phyloP scores from a whole-genome alignment of 164 flowering plant species.

The Sedum album region DNA sequence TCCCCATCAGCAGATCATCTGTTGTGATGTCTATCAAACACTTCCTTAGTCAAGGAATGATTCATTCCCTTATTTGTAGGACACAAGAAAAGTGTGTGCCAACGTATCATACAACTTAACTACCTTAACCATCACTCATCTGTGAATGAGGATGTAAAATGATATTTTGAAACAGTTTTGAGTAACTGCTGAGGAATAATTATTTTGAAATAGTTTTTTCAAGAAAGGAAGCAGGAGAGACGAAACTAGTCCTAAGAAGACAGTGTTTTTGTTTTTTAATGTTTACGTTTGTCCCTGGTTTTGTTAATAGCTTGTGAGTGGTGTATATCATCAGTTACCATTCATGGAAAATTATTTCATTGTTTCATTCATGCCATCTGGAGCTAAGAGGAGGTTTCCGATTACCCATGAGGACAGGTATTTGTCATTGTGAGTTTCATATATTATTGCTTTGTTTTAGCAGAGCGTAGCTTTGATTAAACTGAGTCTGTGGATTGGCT shows the following conservation, averaged over 20 bases:
- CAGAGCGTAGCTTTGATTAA: no score
- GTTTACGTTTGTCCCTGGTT: neutral
- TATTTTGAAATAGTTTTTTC: no score
- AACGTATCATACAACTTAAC: neutral
- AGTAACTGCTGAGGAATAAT: no score
- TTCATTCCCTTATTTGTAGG: neutral
- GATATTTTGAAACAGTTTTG: no score
- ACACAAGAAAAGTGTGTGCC: neutral
- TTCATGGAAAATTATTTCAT: neutral
- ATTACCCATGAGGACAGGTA: neutral
- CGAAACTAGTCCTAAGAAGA: no score
- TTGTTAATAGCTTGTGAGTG: neutral
- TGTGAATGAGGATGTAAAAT: no score
- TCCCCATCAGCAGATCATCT: neutral
- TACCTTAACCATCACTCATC: no score
- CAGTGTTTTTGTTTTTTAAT: neutral
- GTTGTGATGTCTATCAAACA: neutral
- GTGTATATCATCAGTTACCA: neutral
- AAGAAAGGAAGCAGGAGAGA: no score
- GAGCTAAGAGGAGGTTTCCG: slow-evolving; percentile 5
- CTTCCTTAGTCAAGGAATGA: neutral
- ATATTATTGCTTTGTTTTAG: no score
- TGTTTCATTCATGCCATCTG: neutral
- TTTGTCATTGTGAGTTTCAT: neutral
- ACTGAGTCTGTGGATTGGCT: no score